Evolutionary conservation across 2,329 filamentous ascomycete genomes (phyloP), one percentile per base, ranked within the genome.

Genomic region (Aspergillus arachidicola): DNA sequence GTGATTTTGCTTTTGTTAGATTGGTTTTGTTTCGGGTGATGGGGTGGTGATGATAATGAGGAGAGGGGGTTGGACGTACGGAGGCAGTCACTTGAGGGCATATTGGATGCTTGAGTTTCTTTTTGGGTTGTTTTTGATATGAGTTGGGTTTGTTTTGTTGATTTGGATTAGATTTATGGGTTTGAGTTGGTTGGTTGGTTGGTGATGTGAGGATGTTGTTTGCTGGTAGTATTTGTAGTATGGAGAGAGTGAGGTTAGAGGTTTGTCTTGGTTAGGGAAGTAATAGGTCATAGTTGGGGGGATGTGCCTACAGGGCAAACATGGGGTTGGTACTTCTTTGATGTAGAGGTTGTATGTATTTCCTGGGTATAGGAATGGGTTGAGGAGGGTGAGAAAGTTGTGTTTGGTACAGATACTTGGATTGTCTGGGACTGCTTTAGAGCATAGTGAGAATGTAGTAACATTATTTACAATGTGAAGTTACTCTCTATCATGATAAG

Each of bases 51-150:
- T 16, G 5, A 11, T 30, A 1, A 26, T 6, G 26, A 26, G 6
- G 26, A 26, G 26, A 26, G 19, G 32, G 11, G 28, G 19, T 34
- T 19, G 3, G 32, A 23, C 48, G 26, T 43, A 64, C 62, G 62
- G 32, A 64, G 59, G 26, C n/a, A n/a, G 41, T 64, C 63, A n/a
- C 55, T 60, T 48, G 45, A 55, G 46, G 64, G 64, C 62, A 72
- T 71, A 58, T 16, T 64, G 30, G 16, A 9, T 6, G 23, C 26
- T 26, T 26, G 26, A 26, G 4, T 26, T 26, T 26, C 26, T 26
- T 26, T 28, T 6, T 28, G 26, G 26, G 5, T 28, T 6, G 26
- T 28, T 30, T 19, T 32, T 32, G 30, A 10, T 32, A 32, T 32
- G 9, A 10, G 6, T 30, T 50, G n/a, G 9, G 5, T 50, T n/a